These are phyloP conservation scores for Nephelium lappaceum DNA, from an alignment of 345 rosid genomes.

Conservation along the genomic window DNA sequence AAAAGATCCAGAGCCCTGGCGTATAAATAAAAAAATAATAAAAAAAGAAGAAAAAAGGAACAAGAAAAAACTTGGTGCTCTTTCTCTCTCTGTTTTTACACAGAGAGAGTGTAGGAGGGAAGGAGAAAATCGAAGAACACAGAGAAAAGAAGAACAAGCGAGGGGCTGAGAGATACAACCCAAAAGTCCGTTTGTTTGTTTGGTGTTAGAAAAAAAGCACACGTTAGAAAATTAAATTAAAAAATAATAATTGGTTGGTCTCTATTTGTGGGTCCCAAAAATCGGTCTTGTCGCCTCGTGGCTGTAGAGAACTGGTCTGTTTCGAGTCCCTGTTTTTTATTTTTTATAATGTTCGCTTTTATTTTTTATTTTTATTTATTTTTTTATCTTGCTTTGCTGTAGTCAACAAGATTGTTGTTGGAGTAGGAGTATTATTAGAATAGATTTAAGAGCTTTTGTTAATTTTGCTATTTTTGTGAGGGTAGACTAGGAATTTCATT, in stretches of 20 bases:
- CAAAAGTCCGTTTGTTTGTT: background rate
- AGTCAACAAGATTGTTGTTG: too few species aligned
- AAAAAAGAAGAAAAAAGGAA: too few species aligned
- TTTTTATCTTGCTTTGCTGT: background rate
- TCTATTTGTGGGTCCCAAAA: background rate
- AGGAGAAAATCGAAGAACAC: background rate
- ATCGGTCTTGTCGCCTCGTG: constrained; percentile 7
- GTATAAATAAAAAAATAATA: background rate
- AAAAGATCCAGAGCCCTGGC: background rate
- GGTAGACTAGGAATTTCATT: background rate
- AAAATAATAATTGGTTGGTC: background rate
- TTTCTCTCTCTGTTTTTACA: background rate
- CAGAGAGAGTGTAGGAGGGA: constrained; percentile 5
- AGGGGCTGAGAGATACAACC: background rate
- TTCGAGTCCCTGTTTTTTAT: background rate
- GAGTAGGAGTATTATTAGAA: too few species aligned
- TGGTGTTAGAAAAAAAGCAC: background rate
- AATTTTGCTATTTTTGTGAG: background rate
- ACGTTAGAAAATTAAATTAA: too few species aligned
- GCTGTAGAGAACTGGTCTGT: background rate
- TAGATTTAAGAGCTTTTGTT: background rate
- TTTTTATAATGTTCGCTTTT: background rate
- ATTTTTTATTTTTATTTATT: too few species aligned
- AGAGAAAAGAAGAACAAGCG: background rate
- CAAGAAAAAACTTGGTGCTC: background rate